Conservation (phyloP, 805 yeast species). For the Wickerhamomyces bisporus region DNA sequence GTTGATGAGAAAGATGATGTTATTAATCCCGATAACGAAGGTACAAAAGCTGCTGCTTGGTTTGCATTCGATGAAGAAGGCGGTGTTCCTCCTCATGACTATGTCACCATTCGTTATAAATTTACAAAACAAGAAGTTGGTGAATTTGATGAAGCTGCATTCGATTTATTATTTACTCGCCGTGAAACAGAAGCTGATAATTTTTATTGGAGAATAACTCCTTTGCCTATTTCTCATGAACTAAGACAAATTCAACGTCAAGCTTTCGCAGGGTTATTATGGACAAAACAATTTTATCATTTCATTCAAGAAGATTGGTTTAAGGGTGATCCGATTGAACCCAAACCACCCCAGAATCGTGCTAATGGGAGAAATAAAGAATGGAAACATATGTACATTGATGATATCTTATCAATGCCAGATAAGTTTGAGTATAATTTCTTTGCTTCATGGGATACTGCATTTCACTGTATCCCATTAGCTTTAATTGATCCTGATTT, state of each 20-base stretch:
- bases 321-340: constrained; percentile 76
- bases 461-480: constrained; percentile 88
- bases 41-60: constrained; percentile 86
- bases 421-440: constrained; percentile 97
- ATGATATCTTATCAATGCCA: constrained; percentile 83
- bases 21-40: constrained; percentile 62
- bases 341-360: constrained; percentile 75
- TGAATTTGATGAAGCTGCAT: constrained; percentile 64
- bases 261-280: constrained; percentile 87
- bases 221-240: constrained; percentile 76
- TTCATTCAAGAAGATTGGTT: constrained; percentile 85
- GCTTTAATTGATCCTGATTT: constrained; percentile 92
- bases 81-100: constrained; percentile 82
- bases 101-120: constrained; percentile 78
- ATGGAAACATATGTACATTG: constrained; percentile 86
- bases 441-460: constrained; percentile 96
- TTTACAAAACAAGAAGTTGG: constrained; percentile 42
- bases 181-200: constrained; percentile 89
- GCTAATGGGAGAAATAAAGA: constrained; percentile 84
- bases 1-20: constrained; percentile 54
- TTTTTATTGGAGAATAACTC: constrained; percentile 84
- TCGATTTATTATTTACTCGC: constrained; percentile 61
- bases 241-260: constrained; percentile 83
- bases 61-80: constrained; percentile 71
- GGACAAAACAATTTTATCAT: constrained; percentile 91